Evolutionary conservation across 768 basidiomycete genomes (phyloP).

Genomic region (Lyophyllum decastes): DNA sequence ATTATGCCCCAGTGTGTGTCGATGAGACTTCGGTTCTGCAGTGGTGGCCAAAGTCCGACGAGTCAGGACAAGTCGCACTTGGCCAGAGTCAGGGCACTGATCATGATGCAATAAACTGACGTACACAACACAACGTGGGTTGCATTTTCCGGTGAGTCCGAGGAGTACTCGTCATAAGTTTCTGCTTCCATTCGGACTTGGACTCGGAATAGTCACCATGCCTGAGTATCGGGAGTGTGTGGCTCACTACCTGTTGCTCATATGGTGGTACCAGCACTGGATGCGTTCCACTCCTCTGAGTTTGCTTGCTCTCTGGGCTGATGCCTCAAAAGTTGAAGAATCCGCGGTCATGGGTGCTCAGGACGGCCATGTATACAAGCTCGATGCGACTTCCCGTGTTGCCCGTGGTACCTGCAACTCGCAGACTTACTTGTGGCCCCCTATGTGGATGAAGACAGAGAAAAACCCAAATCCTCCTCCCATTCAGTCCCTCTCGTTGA

Average conservation of each 20-base stretch:
- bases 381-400: background rate
- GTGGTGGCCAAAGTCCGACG: too few relatives aligned
- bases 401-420: background rate
- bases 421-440: background rate
- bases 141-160: too few relatives aligned
- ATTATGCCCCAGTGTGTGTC: too few relatives aligned
- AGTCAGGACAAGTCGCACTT: too few relatives aligned
- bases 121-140: too few relatives aligned
- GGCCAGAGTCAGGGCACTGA: too few relatives aligned
- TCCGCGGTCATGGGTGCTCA: background rate
- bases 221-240: background rate
- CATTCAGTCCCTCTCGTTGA: background rate
- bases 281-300: background rate
- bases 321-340: background rate
- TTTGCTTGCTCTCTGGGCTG: background rate
- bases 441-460: background rate
- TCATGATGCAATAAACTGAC: too few relatives aligned
- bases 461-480: background rate
- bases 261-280: background rate
- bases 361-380: background rate
- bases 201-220: too few relatives aligned
- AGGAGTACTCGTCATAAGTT: too few relatives aligned
- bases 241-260: background rate
- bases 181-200: too few relatives aligned
- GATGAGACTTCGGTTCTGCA: too few relatives aligned